Base-by-base conservation (phyloP, 805 yeast species). In the Metschnikowia kofuensis region DNA sequence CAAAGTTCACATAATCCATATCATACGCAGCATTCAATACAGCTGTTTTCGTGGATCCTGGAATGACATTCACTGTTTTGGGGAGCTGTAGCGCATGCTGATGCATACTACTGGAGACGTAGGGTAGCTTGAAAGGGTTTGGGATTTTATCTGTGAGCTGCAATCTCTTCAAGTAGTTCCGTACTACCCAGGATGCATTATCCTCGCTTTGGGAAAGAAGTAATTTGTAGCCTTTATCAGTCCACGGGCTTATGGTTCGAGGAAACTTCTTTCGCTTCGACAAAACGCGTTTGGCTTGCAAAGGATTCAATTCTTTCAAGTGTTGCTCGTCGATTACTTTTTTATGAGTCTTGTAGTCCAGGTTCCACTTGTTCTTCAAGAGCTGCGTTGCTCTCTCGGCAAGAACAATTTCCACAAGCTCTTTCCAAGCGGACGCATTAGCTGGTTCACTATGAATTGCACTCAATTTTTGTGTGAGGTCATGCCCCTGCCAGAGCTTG, bases 121-220 rank as follows among this genome's bases (percentile, higher is more conserved):
- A 64, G 7, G 73, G 69, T 13, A 72, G 53, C 15, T 61, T 53
- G 35, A 51, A 60, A 1, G 77, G 75, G 16, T 62, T 62, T 2
- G 74, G 74, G 2, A 72, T 39, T 42, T 55, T 52, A 7, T 60
- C 58, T 1, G 42, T 21, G 35, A 50, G 42, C 47, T 71, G 76
- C 27, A 62, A 57, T 14, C 48, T 44, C 48, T 66, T 67, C 28
- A 73, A 48, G 53, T 62, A 65, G 16, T 65, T 57, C 13, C 68
- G 57, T 21, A 68, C 50, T 4, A 67, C 52, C 30, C 49, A 55
- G n/a, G 44, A 27, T 13, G 59, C 49, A 29, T 57, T 43, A n/a
- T 50, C 53, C 40, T 50, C 44, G 28, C 59, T 49, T n/a, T 46
- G 44, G 14, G 29, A 46, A 4, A 55, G 36, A 41, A 53, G 53